These are phyloP conservation scores for Cercospora zeina DNA, from an alignment of 2,329 filamentous ascomycete species.

Conservation along the genomic window DNA sequence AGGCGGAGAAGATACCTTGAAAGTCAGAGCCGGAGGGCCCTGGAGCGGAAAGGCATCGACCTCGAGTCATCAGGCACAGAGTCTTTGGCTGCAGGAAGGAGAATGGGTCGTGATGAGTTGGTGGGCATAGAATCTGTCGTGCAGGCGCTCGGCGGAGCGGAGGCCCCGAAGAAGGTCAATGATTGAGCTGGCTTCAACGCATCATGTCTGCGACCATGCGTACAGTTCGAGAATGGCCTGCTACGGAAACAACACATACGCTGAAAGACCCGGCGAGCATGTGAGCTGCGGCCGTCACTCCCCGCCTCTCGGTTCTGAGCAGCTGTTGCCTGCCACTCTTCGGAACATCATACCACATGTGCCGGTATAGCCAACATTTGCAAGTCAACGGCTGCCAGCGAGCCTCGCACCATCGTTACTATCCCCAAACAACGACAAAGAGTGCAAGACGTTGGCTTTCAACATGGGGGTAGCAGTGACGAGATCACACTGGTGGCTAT, in stretches of 20 bases:
- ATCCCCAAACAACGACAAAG: background rate
- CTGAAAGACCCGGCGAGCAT: background rate
- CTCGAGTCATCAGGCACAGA: constrained; percentile 38
- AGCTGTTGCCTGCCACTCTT: background rate
- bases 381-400: background rate
- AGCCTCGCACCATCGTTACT: background rate
- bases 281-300: background rate
- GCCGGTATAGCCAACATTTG: background rate
- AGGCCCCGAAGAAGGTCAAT: constrained; percentile 10
- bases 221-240: background rate
- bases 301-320: background rate
- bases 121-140: constrained; percentile 43
- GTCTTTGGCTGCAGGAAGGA: constrained; percentile 30
- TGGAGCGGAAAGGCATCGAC: constrained; percentile 72
- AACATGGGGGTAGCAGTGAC: background rate
- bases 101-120: constrained; percentile 40
- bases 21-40: constrained; percentile 70
- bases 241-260: background rate
- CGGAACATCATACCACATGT: background rate
- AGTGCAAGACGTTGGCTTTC: background rate
- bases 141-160: constrained; percentile 37
- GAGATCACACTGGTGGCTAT: constrained; percentile 16
- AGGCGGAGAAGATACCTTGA: constrained; percentile 83
- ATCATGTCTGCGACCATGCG: background rate
- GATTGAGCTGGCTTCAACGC: background rate